Conservation (phyloP, 164 flowering plant species). For the Protea cynaroides region DNA sequence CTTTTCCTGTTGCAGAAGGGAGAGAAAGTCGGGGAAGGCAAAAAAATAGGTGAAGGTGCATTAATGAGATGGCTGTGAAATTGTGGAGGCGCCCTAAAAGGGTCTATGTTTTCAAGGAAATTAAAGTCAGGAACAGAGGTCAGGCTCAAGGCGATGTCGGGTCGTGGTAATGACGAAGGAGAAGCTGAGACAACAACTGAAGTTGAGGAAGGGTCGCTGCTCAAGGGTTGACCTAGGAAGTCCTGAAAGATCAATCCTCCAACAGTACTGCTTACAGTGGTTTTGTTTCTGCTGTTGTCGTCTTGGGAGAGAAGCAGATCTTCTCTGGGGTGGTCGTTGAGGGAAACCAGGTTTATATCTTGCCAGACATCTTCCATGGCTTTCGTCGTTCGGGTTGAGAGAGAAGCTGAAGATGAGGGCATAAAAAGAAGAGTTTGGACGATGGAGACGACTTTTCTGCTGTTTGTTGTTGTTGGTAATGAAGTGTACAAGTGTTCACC, state of each 20-base stretch:
- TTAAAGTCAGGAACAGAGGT: conserved; percentile 25
- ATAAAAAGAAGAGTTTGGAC: neutral
- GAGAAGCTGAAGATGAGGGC: conserved; percentile 4
- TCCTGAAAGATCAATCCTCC: conserved; percentile 23
- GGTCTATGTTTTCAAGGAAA: conserved; percentile 11
- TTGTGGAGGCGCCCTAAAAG: conserved; percentile 3
- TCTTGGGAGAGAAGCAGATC: conserved; percentile 1
- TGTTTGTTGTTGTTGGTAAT: no score
- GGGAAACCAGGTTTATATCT: conserved; percentile 32
- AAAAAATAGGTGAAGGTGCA: conserved; percentile 20
- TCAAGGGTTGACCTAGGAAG: conserved; percentile 27
- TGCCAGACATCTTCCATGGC: conserved; percentile 69
- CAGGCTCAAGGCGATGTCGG: conserved; percentile 20
- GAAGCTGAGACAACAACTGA: neutral
- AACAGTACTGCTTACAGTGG: neutral
- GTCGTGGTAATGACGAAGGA: conserved; percentile 9
- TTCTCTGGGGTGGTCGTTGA: conserved; percentile 7
- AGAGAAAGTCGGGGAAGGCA: conserved; percentile 18
- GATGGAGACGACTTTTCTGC: neutral
- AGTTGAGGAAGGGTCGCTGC: conserved; percentile 13
- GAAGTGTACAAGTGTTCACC: no score
- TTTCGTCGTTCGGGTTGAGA: conserved; percentile 14
- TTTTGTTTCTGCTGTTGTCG: conserved; percentile 1
- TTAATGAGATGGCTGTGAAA: neutral
- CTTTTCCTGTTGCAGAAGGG: conserved; percentile 29